Conservation (phyloP, 2,329 filamentous ascomycete species). For the Colletotrichum spinosum region DNA sequence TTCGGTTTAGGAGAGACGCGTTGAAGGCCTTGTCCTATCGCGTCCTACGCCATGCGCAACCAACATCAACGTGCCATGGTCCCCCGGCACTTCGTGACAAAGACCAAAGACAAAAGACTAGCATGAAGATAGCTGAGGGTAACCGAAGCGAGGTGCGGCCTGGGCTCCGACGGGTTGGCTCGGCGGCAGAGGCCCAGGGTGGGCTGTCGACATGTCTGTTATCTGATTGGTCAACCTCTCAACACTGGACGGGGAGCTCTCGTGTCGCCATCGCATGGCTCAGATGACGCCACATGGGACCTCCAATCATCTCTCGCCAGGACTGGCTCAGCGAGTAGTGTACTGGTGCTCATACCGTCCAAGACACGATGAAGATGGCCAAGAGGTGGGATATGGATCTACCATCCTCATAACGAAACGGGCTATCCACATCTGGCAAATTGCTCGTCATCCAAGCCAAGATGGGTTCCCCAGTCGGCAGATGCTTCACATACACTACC, state of each 20-base stretch:
- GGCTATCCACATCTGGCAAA: slow-evolving; percentile 7
- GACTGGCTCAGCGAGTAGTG: background rate
- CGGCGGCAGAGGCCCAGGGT: slow-evolving; percentile 5
- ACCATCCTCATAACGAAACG: background rate
- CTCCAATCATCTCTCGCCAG: slow-evolving; percentile 16
- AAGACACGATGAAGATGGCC: background rate
- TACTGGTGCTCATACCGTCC: background rate
- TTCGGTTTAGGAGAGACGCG: too few species aligned
- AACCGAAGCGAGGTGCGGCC: background rate
- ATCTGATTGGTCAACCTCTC: slow-evolving; percentile 22
- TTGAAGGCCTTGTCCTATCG: background rate
- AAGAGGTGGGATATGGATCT: slow-evolving; percentile 2
- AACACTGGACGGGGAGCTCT: background rate
- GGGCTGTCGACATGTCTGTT: slow-evolving; percentile 8
- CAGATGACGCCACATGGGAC: slow-evolving; percentile 35
- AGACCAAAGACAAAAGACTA: background rate
- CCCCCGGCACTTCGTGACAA: background rate
- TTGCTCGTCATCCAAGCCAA: slow-evolving; percentile 19
- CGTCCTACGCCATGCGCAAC: background rate
- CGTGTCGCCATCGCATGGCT: slow-evolving; percentile 38
- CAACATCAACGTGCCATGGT: background rate
- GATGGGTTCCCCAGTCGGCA: background rate
- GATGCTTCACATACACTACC: background rate
- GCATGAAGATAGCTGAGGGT: background rate
- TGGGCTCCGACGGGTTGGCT: background rate